These are phyloP conservation scores for Scheffersomyces segobiensis DNA, from an alignment of 1,139 yeast genomes.

Conservation along the genomic window DNA sequence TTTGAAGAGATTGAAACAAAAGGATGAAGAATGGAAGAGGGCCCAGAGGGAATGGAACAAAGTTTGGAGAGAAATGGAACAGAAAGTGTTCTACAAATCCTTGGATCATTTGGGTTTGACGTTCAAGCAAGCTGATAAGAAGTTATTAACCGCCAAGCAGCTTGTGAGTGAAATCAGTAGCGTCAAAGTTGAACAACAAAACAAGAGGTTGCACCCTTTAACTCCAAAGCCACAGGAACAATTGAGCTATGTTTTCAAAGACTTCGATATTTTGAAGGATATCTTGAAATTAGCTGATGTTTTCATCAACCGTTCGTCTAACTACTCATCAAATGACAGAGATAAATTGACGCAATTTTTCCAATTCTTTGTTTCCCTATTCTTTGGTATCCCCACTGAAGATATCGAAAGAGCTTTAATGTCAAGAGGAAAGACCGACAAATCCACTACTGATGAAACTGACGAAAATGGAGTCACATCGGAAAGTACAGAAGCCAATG, in stretches of 20 bases:
- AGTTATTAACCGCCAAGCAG: conserved; percentile 84
- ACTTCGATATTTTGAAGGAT: conserved; percentile 71
- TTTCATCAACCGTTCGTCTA: conserved; percentile 68
- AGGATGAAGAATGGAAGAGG: conserved; percentile 98
- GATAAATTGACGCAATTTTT: conserved; percentile 74
- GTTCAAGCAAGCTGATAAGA: conserved; percentile 95
- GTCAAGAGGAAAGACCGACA: conserved; percentile 18
- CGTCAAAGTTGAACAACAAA: conserved; percentile 83
- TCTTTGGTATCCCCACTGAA: conserved; percentile 57
- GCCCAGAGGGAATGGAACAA: conserved; percentile 99
- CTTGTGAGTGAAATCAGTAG: conserved; percentile 89
- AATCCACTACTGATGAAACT: conserved; percentile 8
- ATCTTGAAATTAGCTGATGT: conserved; percentile 66
- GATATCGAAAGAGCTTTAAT: conserved; percentile 27
- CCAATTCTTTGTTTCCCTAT: conserved; percentile 65
- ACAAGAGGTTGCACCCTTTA: conserved; percentile 76
- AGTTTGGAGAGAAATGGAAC: conserved; percentile 98
- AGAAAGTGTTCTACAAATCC: conserved; percentile 88
- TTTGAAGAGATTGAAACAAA: conserved; percentile 86
- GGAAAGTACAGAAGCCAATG: conserved; percentile 10
- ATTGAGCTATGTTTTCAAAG: conserved; percentile 65
- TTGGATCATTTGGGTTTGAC: conserved; percentile 94
- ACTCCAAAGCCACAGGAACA: conserved; percentile 87
- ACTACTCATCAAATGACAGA: conserved; percentile 80
- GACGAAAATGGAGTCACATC: conserved; percentile 12